Conservation (phyloP, 495 filamentous ascomycete genomes). For the Penicillium maclennaniae region DNA sequence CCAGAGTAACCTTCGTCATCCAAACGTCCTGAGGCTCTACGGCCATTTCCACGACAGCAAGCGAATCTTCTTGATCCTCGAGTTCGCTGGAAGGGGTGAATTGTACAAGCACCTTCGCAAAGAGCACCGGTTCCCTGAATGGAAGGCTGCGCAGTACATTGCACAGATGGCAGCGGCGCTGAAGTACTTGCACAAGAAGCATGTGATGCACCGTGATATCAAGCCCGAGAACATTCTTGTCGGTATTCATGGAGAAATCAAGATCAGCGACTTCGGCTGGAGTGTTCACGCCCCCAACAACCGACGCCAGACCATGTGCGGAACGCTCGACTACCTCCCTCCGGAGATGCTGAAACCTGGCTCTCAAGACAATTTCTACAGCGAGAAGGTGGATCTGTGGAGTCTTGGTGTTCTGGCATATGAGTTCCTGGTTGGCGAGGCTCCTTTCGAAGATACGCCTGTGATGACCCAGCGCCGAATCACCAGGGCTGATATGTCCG, state of each 20-base stretch:
- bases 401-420: conserved; percentile 92
- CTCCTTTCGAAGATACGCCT: conserved; percentile 93
- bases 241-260: conserved; percentile 96
- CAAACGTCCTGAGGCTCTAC: conserved; percentile 90
- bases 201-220: conserved; percentile 98
- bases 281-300: conserved; percentile 97
- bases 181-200: conserved; percentile 91
- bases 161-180: conserved; percentile 98
- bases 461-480: conserved; percentile 94
- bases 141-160: conserved; percentile 94
- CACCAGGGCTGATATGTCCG: conserved; percentile 82
- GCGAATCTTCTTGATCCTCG: conserved; percentile 90
- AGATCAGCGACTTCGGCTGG: conserved; percentile 98
- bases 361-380: conserved; percentile 78
- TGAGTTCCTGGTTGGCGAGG: conserved; percentile 93
- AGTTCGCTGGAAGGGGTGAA: conserved; percentile 93
- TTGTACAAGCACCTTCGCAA: conserved; percentile 93
- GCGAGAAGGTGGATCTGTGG: conserved; percentile 95
- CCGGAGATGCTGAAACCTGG: conserved; percentile 93
- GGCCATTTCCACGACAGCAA: conserved; percentile 98
- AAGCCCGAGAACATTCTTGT: conserved; percentile 99
- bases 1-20: conserved; percentile 91
- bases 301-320: conserved; percentile 90
- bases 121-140: conserved; percentile 86
- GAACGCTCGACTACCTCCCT: conserved; percentile 93